Conservation (phyloP, 1,284 basidiomycete genomes). For the Microbotryum silenes-acaulis region DNA sequence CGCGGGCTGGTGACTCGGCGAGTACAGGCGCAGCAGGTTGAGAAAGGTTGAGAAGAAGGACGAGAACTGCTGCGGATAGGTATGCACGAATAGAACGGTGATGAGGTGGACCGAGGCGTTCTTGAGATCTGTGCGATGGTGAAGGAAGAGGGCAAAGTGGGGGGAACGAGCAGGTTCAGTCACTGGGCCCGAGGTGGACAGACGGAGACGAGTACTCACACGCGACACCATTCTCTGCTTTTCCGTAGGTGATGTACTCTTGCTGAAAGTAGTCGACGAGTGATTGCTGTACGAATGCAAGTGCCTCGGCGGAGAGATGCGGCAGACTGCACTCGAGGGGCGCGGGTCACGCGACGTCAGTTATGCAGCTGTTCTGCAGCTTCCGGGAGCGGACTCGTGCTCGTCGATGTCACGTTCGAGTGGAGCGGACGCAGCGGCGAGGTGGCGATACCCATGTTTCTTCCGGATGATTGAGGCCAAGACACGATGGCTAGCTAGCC, state of each 20-base stretch:
- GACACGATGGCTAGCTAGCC: neutral
- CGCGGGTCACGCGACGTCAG: slow-evolving; percentile 7
- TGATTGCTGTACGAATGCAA: slow-evolving; percentile 58
- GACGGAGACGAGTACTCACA: slow-evolving; percentile 50
- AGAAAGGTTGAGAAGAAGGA: slow-evolving; percentile 72
- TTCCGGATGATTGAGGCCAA: neutral
- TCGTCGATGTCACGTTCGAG: no score
- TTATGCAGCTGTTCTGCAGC: no score
- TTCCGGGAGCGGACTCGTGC: neutral
- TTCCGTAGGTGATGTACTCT: slow-evolving; percentile 62
- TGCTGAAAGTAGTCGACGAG: slow-evolving; percentile 65
- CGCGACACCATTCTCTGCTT: slow-evolving; percentile 61
- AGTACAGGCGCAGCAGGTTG: slow-evolving; percentile 55
- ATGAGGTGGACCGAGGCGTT: slow-evolving; percentile 99
- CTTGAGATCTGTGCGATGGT: slow-evolving; percentile 57
- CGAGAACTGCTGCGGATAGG: slow-evolving; percentile 75
- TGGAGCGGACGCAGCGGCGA: no score
- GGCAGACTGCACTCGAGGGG: slow-evolving; percentile 52
- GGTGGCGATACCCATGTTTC: no score
- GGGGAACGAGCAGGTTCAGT: neutral
- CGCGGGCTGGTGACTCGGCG: slow-evolving; percentile 46
- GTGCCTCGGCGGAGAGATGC: slow-evolving; percentile 58
- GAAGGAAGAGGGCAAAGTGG: slow-evolving; percentile 1
- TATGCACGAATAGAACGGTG: slow-evolving; percentile 84
- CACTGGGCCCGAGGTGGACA: no score